Percentiles rank a stretch among this genome's conserved stretches.
These are phyloP conservation scores for Zymoseptoria crescenta DNA, from an alignment of 2,329 filamentous ascomycete species.

Conservation along the genomic window DNA sequence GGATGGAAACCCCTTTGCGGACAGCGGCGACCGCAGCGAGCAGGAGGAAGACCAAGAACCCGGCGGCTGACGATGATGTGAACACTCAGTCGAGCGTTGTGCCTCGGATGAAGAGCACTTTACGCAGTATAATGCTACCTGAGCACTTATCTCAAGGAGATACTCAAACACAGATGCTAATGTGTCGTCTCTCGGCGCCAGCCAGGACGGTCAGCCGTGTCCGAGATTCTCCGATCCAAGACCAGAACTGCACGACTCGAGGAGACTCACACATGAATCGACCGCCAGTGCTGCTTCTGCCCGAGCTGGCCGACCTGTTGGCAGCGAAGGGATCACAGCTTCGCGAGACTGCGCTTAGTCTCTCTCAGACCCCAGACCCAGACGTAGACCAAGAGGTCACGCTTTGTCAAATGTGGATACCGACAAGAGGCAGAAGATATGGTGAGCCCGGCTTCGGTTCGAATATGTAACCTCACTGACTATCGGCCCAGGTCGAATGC, in stretches of 20 bases:
- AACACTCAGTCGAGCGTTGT: constrained; percentile 19
- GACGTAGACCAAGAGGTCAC: constrained; percentile 18
- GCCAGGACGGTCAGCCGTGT: background rate
- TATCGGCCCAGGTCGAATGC: constrained; percentile 34
- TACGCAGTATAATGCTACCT: constrained; percentile 23
- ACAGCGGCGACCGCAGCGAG: constrained; percentile 1
- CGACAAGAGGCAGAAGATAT: constrained; percentile 33
- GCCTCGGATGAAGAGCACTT: constrained; percentile 18
- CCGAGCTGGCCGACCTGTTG: constrained; percentile 8
- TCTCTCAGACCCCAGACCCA: constrained; percentile 9
- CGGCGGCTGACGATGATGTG: background rate
- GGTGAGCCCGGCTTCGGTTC: constrained; percentile 26
- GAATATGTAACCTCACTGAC: background rate
- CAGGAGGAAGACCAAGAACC: background rate
- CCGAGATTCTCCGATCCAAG: background rate
- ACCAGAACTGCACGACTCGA: background rate
- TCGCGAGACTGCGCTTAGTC: constrained; percentile 8
- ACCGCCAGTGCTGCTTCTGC: constrained; percentile 6
- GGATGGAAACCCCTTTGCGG: background rate
- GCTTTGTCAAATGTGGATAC: constrained; percentile 37
- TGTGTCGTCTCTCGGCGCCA: background rate
- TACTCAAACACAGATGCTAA: constrained; percentile 21
- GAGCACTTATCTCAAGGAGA: constrained; percentile 28
- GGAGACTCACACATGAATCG: background rate
- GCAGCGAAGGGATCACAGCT: constrained; percentile 7